A percentile compares a stretch with the other conserved stretches of the same genome.
phyloP scores from a whole-genome alignment of 2,329 filamentous ascomycete genomes.

The Verticillium zaregamsianum region DNA sequence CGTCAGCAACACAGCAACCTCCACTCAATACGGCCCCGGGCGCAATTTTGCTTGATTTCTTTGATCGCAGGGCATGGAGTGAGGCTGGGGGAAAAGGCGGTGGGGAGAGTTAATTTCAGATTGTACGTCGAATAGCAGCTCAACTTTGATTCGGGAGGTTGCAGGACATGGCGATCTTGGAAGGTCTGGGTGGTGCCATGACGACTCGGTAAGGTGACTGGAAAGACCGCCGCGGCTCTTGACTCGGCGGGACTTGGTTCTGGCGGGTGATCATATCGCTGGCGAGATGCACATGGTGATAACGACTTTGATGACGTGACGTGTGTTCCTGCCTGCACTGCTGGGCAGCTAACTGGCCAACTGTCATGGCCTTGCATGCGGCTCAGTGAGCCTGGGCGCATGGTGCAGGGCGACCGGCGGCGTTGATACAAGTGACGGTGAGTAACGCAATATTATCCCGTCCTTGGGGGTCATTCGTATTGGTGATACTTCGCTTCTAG shows the following conservation, averaged over 20 bases:
- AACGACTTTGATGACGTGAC: constrained; percentile 1
- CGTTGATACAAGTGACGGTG: too few relatives aligned
- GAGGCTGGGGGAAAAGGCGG: not conserved
- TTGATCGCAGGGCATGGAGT: not conserved
- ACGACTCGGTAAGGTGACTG: not conserved
- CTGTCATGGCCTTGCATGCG: too few relatives aligned
- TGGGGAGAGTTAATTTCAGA: not conserved
- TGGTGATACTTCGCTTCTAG: too few relatives aligned
- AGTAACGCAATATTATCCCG: too few relatives aligned
- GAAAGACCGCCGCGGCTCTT: not conserved
- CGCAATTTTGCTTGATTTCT: not conserved
- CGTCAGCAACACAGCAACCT: not conserved
- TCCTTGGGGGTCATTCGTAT: too few relatives aligned
- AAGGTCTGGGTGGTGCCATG: not conserved
- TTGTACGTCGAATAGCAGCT: constrained; percentile 25
- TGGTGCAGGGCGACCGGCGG: too few relatives aligned
- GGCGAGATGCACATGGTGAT: constrained; percentile 10
- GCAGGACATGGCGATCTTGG: constrained; percentile 15
- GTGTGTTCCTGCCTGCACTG: too few relatives aligned
- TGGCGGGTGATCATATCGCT: not conserved
- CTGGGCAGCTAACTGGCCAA: not conserved
- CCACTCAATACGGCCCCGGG: not conserved
- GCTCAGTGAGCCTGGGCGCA: too few relatives aligned
- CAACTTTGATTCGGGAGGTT: constrained; percentile 28
- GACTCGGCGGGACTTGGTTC: not conserved